phyloP scores from a whole-genome alignment of 2,329 filamentous ascomycete species.

The Colletotrichum trifolii region DNA sequence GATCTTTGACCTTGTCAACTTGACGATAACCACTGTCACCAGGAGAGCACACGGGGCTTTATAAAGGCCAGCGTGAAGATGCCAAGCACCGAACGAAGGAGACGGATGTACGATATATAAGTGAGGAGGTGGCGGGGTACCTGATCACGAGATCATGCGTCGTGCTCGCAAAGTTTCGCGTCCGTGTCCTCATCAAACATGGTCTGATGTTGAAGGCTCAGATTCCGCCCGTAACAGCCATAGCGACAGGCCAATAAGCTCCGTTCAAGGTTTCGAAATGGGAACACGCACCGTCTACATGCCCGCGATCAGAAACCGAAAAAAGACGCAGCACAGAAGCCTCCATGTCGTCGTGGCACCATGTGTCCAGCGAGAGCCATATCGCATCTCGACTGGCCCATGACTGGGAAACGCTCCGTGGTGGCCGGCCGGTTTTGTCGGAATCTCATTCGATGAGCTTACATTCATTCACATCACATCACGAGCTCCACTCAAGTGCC shows the following conservation, averaged over 20 bases:
- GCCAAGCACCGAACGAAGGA: not conserved
- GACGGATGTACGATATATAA: not conserved
- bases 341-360: not conserved
- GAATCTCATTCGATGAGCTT: not conserved
- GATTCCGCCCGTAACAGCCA: constrained; percentile 20
- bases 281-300: not conserved
- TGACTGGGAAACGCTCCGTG: not conserved
- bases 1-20: too few relatives aligned
- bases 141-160: constrained; percentile 23
- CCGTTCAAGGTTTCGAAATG: constrained; percentile 23
- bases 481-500: not conserved
- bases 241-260: constrained; percentile 8
- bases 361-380: not conserved
- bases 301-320: constrained; percentile 27
- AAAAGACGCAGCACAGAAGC: constrained; percentile 15
- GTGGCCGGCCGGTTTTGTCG: not conserved
- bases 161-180: constrained; percentile 24
- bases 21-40: too few relatives aligned
- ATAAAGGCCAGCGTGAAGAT: too few relatives aligned
- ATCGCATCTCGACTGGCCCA: not conserved
- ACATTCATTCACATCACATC: too few relatives aligned
- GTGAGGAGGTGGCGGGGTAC: constrained; percentile 20
- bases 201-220: constrained; percentile 25
- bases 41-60: too few relatives aligned
- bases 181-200: constrained; percentile 35